Base-by-base conservation (phyloP, 306 rosid genomes). In the Cajanus cajan region DNA sequence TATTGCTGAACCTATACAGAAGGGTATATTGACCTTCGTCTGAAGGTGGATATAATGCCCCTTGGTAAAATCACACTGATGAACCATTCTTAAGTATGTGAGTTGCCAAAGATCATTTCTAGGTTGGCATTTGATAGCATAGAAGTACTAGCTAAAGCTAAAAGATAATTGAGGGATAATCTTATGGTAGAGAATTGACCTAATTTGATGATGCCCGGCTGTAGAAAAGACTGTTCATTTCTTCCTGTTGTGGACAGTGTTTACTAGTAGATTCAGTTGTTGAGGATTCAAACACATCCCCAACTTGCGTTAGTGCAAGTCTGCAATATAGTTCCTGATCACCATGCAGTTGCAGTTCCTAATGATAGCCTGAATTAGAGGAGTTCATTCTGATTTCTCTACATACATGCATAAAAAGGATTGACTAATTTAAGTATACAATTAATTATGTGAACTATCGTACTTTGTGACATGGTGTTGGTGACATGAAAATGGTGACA, bases 321-420 rank as follows among this genome's bases (percentile, higher is more conserved):
- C 45, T 33, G 36, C 55, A 43, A 25, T 40, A 58, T 69, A 48
- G 70, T 68, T 58, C 25, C 28, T 55, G 44, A 4, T 28, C 14
- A 18, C 57, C 61, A 36, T 33, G 21, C 10, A 22, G 48, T 54
- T 61, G 41, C 63, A 50, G 41, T 57, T 15, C 72, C 28, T 28
- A 37, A 37, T 22, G 18, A 55, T 45, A 73, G 69, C 77, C 21
- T 72, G 21, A 78, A 24, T 73, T 57, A 40, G 59, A 59, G 28
- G 65, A 48, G 62, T 70, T 71, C 37, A 77, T 82, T 77, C 40
- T 51, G 52, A 51, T 70, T 40, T 28, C 8, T 77, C 19, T 10
- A 39, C 71, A 65, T 37, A 9, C 41, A 14, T 70, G 62, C 77
- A 28, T 65, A 14, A 70, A 64, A 68, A 34, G 58, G 67, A 71